Base-by-base conservation (phyloP, 2,329 filamentous ascomycete genomes). In the Talaromyces sp. region DNA sequence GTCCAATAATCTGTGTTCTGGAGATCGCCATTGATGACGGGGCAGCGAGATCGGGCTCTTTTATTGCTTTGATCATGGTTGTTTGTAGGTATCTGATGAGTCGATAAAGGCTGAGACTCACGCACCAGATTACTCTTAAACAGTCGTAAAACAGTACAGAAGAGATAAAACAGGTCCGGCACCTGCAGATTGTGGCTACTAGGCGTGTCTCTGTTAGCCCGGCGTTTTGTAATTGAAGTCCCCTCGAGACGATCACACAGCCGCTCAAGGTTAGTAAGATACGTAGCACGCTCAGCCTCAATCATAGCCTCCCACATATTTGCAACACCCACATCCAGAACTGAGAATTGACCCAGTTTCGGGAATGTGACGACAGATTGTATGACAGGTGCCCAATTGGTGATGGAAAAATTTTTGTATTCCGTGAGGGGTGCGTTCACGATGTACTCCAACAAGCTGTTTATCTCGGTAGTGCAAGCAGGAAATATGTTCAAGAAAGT, bases 21-120 rank as follows among this genome's bases (percentile, higher is more conserved):
- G 13, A 65, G n/a, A n/a, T 65, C 63, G 19, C 63, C 63, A 13
- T 65, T 65, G 14, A 65, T 45, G 45, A 65, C 63, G 4, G 63
- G 63, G 31, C 63, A 65, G 33, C 31, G 47, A 8, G 48, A 61
- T 27, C 31, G 41, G 27, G 57, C 7, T 14, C 19, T 39, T 31
- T 45, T 39, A 7, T 24, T 50, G 24, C 24, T 39, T n/a, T 39
- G 27, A 0, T 50, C 16, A 11, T 16, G 39, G 10, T 52, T n/a
- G 11, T 22, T 27, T 9, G 27, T 16, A 6, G 27, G 9, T 31
- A 16, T 48, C 54, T 19, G 47, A 41, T 13, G 1, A 3, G 35
- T 6, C 5, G 10, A 8, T 57, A 37, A 24, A 27, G 6, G 19
- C 39, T 16, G 10, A 33, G 31, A 60, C 16, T 61, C 48, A 22